phyloP scores from a whole-genome alignment of 306 rosid genomes.

The Oxytropis ochrocephala region DNA sequence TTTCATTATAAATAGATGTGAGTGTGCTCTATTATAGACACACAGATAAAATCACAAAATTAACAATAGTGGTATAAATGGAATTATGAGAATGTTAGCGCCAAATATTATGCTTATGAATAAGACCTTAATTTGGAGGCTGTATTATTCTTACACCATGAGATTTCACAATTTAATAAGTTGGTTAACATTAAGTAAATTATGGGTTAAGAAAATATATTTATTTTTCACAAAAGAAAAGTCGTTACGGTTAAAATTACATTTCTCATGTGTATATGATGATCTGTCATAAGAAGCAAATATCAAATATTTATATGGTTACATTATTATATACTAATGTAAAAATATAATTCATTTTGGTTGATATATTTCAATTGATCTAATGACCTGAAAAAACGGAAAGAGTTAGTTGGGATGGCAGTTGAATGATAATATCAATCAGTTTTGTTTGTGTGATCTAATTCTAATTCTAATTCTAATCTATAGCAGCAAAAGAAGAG shows the following conservation, averaged over 20 bases:
- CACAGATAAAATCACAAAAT: too few species aligned
- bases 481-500: not conserved
- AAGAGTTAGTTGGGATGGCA: slow-evolving; percentile 33
- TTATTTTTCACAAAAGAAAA: too few species aligned
- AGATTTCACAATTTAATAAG: not conserved
- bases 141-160: not conserved
- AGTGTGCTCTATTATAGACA: too few species aligned
- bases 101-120: not conserved
- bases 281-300: slow-evolving; percentile 3
- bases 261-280: not conserved
- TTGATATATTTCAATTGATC: slow-evolving; percentile 10
- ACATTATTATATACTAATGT: not conserved
- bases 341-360: not conserved
- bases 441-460: too few species aligned
- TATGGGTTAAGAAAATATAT: not conserved
- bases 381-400: not conserved
- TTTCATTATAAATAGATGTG: too few species aligned
- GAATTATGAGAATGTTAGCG: not conserved
- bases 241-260: not conserved
- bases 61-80: not conserved
- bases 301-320: not conserved
- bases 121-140: not conserved
- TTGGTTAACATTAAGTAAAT: not conserved
- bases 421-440: slow-evolving; percentile 7
- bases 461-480: too few species aligned